Base-by-base conservation (phyloP, 768 basidiomycete species). In the Lactarius vividus region DNA sequence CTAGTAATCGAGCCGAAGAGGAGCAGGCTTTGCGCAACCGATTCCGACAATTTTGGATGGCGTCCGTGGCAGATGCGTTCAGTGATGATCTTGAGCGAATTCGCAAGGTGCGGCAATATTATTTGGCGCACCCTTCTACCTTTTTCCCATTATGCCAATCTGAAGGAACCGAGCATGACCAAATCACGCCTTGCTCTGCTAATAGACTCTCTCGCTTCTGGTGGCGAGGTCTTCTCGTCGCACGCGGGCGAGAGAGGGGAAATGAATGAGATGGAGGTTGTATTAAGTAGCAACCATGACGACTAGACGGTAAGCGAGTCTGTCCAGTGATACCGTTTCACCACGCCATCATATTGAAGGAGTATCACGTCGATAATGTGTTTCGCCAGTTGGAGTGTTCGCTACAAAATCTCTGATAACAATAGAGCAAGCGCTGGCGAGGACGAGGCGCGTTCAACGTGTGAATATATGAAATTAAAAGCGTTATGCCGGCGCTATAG, bases 21-120 rank as follows among this genome's bases (percentile, higher is more conserved):
- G 88, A 92, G 65, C 77, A 82, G 53, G 73, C 74, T 9, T 74
- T 93, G 72, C 87, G 85, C 71, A 84, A 84, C 39, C 84, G 80
- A 53, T 94, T 94, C 74, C 79, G 88, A 62, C 87, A 88, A 74
- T 94, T 94, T 72, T 94, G 92, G 92, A 92, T 94, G 91, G 77
- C 85, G 2, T 85, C 88, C 0, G 82, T 94, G 8, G 89, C 87
- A 2, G 90, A 93, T 73, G 91, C 85, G 13, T 95, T 94, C 76
- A 84, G 84, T 68, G 87, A 89, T 55, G 93, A 94, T 74, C 79
- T 94, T n/a, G 91, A 92, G 71, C 82, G 87, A 71, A 87, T 94
- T 71, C 85, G 88, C 37, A 91, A 92, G 82, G 92, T 90, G 60
- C 44, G 82, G 8, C 44, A n/a, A n/a, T n/a, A 10, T 37, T 15